phyloP scores from a whole-genome alignment of 805 yeast species.

The Tetrapisispora iriomotensis region DNA sequence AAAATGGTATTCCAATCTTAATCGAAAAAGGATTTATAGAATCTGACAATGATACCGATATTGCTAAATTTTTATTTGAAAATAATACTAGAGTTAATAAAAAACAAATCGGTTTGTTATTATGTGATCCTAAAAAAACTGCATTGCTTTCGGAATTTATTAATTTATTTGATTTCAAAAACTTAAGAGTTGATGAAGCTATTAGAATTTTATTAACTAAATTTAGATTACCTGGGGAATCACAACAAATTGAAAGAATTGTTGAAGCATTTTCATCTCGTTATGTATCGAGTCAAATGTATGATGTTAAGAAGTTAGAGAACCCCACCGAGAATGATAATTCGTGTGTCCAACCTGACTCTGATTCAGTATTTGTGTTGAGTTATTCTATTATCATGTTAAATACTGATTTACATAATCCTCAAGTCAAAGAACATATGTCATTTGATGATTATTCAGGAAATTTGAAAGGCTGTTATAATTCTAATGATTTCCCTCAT shows the following conservation, averaged over 20 bases:
- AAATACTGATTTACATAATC: conserved; percentile 86
- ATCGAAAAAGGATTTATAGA: conserved; percentile 52
- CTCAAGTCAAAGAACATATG: conserved; percentile 86
- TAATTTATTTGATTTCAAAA: conserved; percentile 58
- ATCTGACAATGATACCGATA: conserved; percentile 40
- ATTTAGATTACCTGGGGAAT: conserved; percentile 91
- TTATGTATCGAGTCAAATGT: conserved; percentile 57
- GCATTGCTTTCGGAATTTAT: conserved; percentile 56
- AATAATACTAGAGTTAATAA: conserved; percentile 76
- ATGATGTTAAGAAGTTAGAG: conserved; percentile 16
- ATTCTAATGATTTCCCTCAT: conserved; percentile 63
- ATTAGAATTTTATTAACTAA: conserved; percentile 66
- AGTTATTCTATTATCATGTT: conserved; percentile 87
- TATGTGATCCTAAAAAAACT: conserved; percentile 63
- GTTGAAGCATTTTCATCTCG: conserved; percentile 76
- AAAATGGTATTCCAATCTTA: conserved; percentile 58
- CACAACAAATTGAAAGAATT: conserved; percentile 90
- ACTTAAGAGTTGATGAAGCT: conserved; percentile 83
- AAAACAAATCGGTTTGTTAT: conserved; percentile 70
- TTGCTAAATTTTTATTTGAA: conserved; percentile 65
- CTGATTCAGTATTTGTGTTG: conserved; percentile 77
- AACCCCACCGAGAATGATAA: conserved; percentile 10
- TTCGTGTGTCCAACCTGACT: conserved; percentile 52
- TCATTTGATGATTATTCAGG: conserved; percentile 68
- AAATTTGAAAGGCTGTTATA: conserved; percentile 70